phyloP scores from a whole-genome alignment of 2,329 filamentous ascomycete genomes.

The Aspergillus neoniger region DNA sequence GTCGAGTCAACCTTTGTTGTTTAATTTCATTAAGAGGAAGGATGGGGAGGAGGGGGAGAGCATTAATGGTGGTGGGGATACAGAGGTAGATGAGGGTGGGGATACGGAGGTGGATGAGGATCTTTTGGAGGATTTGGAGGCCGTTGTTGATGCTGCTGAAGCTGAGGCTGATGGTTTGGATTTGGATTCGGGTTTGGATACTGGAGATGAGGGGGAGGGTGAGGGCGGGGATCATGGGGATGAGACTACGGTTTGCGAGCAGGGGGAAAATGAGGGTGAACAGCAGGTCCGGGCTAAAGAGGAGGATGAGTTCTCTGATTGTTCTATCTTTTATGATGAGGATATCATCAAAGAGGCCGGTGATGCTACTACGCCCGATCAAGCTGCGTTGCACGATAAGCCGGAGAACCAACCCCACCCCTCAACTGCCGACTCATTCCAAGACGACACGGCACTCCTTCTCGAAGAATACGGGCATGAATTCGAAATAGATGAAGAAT shows the following conservation, averaged over 20 bases:
- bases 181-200: background rate
- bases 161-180: background rate
- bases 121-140: background rate
- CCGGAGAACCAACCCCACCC: background rate
- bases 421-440: slow-evolving; percentile 32
- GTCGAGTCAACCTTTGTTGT: slow-evolving; percentile 38
- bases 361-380: slow-evolving; percentile 4
- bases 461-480: slow-evolving; percentile 28
- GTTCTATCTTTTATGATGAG: slow-evolving; percentile 35
- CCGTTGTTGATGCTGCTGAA: background rate
- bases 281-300: slow-evolving; percentile 16
- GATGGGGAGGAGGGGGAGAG: background rate
- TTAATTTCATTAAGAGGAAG: slow-evolving; percentile 32
- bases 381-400: no score
- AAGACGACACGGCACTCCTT: slow-evolving; percentile 37
- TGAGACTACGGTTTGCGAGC: background rate
- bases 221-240: slow-evolving; percentile 9
- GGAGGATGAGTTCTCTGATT: slow-evolving; percentile 37
- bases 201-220: slow-evolving; percentile 7
- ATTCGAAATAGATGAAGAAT: slow-evolving; percentile 23
- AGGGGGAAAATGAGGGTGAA: background rate
- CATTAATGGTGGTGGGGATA: background rate
- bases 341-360: slow-evolving; percentile 30
- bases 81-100: slow-evolving; percentile 2
- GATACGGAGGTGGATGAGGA: slow-evolving; percentile 26